Base-by-base conservation (phyloP, 306 rosid species). In the Vicia sativa region DNA sequence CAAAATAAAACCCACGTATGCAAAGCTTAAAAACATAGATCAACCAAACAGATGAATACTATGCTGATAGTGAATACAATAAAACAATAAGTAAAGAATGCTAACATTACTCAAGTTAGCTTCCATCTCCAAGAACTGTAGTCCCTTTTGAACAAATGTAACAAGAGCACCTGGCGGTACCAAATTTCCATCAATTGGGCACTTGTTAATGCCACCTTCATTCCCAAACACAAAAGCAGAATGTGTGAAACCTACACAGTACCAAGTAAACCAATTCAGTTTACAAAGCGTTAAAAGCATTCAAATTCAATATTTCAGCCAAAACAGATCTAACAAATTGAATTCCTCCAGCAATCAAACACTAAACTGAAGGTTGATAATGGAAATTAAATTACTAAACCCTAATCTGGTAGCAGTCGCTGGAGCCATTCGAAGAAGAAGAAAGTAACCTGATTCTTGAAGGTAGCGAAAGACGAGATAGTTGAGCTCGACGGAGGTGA, bases 41-140 rank as follows among this genome's bases (percentile, higher is more conserved):
- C 72, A 67, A 68, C 78, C 72, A 67, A 68, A 65, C 11, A 46
- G 42, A 76, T 67, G 77, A 80, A 86, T 23, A 80, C 7, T 45
- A 46, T 26, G 48, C 58, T 71, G 41, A 65, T 3, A 72, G 44
- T 48, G 87, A 43, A 52, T 77, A 28, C 45, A 65, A 58, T 14
- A 75, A 23, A 38, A 65, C 58, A 58, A 50, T 67, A 68, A 63
- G 57, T 31, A 62, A 57, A 54, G 67, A 64, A 75, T 83, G 74
- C 95, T 93, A 77, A 93, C 97, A 87, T 90, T 88, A 84, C 83
- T 93, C 90, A 93, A 76, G 85, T 93, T 93, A 54, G 90, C 99
- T 81, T 93, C 99, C 99, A 90, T 90, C 85, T 93, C 99, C 81
- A 93, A 82, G 83, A 88, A 93, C 66, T 90, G 97, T 65, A 93